phyloP scores from a whole-genome alignment of 352 stramenopile species.

The Pythium scleroteichum region DNA sequence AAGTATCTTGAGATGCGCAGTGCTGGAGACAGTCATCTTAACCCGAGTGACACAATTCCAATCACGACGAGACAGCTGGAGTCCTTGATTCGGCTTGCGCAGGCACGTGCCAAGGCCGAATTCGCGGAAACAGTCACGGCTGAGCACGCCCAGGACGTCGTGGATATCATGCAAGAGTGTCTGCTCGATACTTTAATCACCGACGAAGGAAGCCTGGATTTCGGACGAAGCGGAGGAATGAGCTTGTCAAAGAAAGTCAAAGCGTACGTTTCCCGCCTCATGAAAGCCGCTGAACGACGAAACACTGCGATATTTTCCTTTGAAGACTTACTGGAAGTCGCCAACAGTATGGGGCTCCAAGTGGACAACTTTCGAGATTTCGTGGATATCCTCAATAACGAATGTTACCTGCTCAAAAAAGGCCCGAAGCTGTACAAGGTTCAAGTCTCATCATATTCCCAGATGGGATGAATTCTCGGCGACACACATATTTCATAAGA shows the following conservation, averaged over 20 bases:
- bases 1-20: slow-evolving; percentile 81
- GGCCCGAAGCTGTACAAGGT: slow-evolving; percentile 60
- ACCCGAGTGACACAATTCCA: slow-evolving; percentile 43
- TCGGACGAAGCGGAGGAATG: slow-evolving; percentile 41
- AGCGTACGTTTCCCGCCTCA: slow-evolving; percentile 47
- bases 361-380: slow-evolving; percentile 59
- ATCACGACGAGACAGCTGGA: slow-evolving; percentile 96
- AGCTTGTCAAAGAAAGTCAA: slow-evolving; percentile 55
- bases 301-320: slow-evolving; percentile 52
- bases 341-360: slow-evolving; percentile 48
- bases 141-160: slow-evolving; percentile 94
- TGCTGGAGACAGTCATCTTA: slow-evolving; percentile 32
- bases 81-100: slow-evolving; percentile 76
- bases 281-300: slow-evolving; percentile 36
- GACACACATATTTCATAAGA: no score
- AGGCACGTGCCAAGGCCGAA: slow-evolving; percentile 91
- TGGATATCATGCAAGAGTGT: slow-evolving; percentile 92
- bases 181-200: slow-evolving; percentile 85
- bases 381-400: slow-evolving; percentile 59
- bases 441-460: slow-evolving; percentile 35
- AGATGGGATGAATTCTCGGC: slow-evolving; percentile 26
- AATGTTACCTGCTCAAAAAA: slow-evolving; percentile 66
- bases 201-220: slow-evolving; percentile 80
- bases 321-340: slow-evolving; percentile 48
- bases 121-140: slow-evolving; percentile 89